Conservation (phyloP, 257 asterid species). For the Cordia subcordata region DNA sequence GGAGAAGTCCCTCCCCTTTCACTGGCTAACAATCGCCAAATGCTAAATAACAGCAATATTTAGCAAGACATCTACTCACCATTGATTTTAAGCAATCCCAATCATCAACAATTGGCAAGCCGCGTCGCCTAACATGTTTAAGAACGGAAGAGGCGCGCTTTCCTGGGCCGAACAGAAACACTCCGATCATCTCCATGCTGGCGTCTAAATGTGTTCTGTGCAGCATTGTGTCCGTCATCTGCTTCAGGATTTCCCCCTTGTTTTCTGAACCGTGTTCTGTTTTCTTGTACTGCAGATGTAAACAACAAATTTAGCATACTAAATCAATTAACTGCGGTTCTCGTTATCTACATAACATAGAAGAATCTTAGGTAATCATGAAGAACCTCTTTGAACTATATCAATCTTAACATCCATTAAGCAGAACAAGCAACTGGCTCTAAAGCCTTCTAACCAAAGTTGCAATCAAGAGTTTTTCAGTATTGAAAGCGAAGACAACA, state of each 20-base stretch:
- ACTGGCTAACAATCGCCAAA: not conserved
- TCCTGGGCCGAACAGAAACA: constrained; percentile 56
- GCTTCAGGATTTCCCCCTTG: constrained; percentile 41
- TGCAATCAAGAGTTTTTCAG: no score
- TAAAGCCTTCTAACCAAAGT: no score
- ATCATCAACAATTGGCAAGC: constrained; percentile 70
- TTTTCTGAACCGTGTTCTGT: constrained; percentile 24
- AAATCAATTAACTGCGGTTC: no score
- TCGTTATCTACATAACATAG: no score
- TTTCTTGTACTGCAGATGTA: constrained; percentile 42
- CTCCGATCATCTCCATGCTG: constrained; percentile 49
- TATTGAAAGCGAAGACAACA: no score
- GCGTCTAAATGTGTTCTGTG: constrained; percentile 62
- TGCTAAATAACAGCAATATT: no score
- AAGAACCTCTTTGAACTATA: no score
- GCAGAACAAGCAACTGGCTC: no score
- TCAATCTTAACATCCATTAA: no score
- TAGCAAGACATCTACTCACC: no score
- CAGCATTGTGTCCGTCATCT: constrained; percentile 39
- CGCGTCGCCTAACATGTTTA: constrained; percentile 29
- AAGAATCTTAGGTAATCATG: no score
- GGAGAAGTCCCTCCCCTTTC: not conserved
- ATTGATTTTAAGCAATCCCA: constrained; percentile 81
- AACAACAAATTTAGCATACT: not conserved
- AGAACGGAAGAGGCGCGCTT: constrained; percentile 42